Base-by-base conservation (phyloP, 768 basidiomycete genomes). In the Chlorophyllum brunneum region DNA sequence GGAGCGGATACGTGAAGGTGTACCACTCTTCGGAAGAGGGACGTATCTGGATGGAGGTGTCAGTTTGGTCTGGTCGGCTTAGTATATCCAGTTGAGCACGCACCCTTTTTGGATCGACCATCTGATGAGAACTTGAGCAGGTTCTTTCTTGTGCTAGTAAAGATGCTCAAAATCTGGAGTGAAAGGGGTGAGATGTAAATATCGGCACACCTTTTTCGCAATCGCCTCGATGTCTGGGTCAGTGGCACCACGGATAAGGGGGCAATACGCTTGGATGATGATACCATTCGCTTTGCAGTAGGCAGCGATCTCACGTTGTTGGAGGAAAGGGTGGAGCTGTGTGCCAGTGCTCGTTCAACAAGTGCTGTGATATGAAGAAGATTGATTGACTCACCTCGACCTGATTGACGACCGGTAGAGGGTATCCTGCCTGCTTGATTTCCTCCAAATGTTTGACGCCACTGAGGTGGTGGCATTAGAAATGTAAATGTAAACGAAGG, bases 51-150 rank as follows among this genome's bases (percentile, higher is more conserved):
- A 26, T 26, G n/a, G 13, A 15, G 5, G 26, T 26, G 3, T 15
- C 42, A 15, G n/a, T 13, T 43, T 6, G 27, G 26, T 8, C 8
- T 16, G 20, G 2, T 22, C 10, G 11, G 34, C 11, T 34, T 11
- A 7, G 20, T 18, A n/a, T 20, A 13, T 22, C 13, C 5, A 33
- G 5, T 31, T 18, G 5, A 34, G 24, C 2, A 67, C 78, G 34
- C 57, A 87, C 85, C 82, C 81, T 61, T 78, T 80, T 65, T 95
- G 93, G 36, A 95, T 69, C 16, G 90, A 92, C 89, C 92, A 95
- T 18, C 93, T 80, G 50, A 95, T 69, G 16, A 95, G 77, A 42
- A 94, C 73, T 61, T 95, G 92, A 13, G 90, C 81, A 5, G 78
- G 76, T 40, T 83, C 78, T 52, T 79, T 78, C 29, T 66, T 67